phyloP scores from a whole-genome alignment of 2,329 filamentous ascomycete genomes.

The Colletotrichum sublineola region DNA sequence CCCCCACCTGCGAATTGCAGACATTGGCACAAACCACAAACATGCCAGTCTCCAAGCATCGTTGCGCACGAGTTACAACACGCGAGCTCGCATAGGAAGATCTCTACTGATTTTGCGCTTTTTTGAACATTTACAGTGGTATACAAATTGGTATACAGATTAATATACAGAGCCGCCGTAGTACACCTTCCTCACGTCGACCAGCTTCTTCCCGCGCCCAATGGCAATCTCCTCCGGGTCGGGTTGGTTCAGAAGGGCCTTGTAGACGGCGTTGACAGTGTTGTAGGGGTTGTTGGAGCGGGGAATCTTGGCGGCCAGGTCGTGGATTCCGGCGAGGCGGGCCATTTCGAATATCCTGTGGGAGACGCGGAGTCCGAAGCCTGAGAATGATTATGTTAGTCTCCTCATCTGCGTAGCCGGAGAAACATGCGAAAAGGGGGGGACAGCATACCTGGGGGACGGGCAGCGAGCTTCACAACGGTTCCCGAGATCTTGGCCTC shows the following conservation, averaged over 20 bases:
- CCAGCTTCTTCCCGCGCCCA: slow-evolving; percentile 92
- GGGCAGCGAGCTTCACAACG: slow-evolving; percentile 82
- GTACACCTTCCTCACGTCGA: slow-evolving; percentile 97
- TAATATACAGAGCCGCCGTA: slow-evolving; percentile 83
- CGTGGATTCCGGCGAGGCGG: slow-evolving; percentile 85
- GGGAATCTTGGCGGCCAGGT: slow-evolving; percentile 85
- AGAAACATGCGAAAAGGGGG: background rate
- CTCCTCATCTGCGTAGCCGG: background rate
- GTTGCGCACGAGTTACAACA: background rate
- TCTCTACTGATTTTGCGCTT: slow-evolving; percentile 39
- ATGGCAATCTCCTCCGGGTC: slow-evolving; percentile 91
- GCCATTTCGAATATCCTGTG: slow-evolving; percentile 96
- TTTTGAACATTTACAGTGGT: slow-evolving; percentile 38
- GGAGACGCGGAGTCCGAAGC: slow-evolving; percentile 93
- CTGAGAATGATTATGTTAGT: slow-evolving; percentile 59
- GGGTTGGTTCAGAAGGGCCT: slow-evolving; percentile 85
- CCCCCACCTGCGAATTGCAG: slow-evolving; percentile 11
- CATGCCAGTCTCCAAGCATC: background rate
- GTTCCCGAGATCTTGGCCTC: slow-evolving; percentile 89
- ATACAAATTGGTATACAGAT: slow-evolving; percentile 39
- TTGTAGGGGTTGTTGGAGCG: slow-evolving; percentile 97
- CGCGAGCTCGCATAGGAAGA: background rate
- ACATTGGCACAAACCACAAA: background rate
- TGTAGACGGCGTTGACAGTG: slow-evolving; percentile 89
- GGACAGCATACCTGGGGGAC: slow-evolving; percentile 82